Percentiles rank a stretch among this genome's conserved stretches.
Evolutionary conservation across 2,329 filamentous ascomycete genomes (phyloP).

Genomic region (Verticillium klebahnii): DNA sequence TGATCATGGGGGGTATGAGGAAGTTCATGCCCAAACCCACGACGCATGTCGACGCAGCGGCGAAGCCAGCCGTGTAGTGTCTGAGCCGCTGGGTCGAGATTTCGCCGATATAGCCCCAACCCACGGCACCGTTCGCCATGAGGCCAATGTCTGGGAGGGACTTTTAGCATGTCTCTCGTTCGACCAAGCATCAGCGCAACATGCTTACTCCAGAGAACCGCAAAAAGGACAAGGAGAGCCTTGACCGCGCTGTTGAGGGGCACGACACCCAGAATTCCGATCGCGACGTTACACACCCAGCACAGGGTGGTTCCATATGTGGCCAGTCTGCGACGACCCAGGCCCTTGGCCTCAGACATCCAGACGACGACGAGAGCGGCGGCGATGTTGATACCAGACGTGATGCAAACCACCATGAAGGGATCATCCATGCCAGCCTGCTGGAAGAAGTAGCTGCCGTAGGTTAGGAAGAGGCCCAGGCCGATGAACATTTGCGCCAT

Average conservation of each 20-base stretch:
- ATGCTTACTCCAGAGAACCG: conserved; percentile 18
- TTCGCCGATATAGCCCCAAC: conserved; percentile 25
- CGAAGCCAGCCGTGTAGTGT: conserved; percentile 23
- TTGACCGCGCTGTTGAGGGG: conserved; percentile 6
- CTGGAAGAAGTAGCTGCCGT: conserved; percentile 25
- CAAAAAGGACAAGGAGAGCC: conserved; percentile 15
- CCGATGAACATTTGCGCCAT: conserved; percentile 8
- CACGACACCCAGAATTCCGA: conserved; percentile 15
- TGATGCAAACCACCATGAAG: conserved; percentile 14
- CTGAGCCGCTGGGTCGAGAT: conserved; percentile 29
- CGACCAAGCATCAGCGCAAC: conserved; percentile 17
- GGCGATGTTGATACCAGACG: conserved; percentile 14
- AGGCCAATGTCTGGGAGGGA: no score
- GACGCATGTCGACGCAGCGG: conserved; percentile 13
- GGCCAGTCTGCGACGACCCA: conserved; percentile 13
- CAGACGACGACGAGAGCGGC: conserved; percentile 1
- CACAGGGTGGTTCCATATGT: conserved; percentile 10
- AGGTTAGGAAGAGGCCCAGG: not conserved
- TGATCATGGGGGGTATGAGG: conserved; percentile 25
- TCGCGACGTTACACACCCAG: conserved; percentile 11
- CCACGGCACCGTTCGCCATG: conserved; percentile 12
- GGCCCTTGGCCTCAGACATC: conserved; percentile 7
- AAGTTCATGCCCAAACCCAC: conserved; percentile 12
- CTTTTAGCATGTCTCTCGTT: no score
- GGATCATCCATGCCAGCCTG: conserved; percentile 21